These are phyloP conservation scores for Phytopythium litorale DNA, from an alignment of 352 stramenopile genomes.

Conservation along the genomic window DNA sequence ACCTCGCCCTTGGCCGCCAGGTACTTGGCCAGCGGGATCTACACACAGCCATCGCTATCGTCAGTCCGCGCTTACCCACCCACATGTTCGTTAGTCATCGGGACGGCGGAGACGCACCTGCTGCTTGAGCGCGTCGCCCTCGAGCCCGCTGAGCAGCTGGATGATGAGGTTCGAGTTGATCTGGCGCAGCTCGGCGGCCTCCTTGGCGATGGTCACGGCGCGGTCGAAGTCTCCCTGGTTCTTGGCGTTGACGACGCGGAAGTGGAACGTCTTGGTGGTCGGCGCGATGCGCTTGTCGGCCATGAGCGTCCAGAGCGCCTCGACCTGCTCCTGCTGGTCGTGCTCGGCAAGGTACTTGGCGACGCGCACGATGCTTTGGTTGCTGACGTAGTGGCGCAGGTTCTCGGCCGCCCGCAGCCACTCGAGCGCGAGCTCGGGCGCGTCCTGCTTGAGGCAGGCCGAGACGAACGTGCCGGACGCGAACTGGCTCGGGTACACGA, in stretches of 20 bases:
- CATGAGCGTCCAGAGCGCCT: conserved; percentile 61
- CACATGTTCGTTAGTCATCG: neutral
- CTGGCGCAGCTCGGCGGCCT: conserved; percentile 54
- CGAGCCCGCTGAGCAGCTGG: conserved; percentile 52
- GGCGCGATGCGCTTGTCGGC: conserved; percentile 34
- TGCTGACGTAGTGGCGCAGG: conserved; percentile 72
- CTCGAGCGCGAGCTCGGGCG: conserved; percentile 59
- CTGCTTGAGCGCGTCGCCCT: conserved; percentile 55
- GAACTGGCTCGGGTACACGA: conserved; percentile 64
- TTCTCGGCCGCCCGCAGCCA: conserved; percentile 70
- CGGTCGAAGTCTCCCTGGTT: conserved; percentile 50
- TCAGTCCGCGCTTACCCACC: neutral
- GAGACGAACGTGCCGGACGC: conserved; percentile 62
- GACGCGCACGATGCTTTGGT: conserved; percentile 72
- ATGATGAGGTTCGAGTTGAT: conserved; percentile 83
- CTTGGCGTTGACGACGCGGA: conserved; percentile 69
- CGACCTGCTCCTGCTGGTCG: conserved; percentile 48
- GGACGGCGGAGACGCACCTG: conserved; percentile 24
- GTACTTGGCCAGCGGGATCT: conserved; percentile 75
- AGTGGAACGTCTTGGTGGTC: conserved; percentile 73
- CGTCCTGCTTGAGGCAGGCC: conserved; percentile 55
- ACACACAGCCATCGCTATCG: conserved; percentile 8
- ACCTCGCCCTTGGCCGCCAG: conserved; percentile 80
- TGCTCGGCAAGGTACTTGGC: conserved; percentile 57
- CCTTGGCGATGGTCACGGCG: conserved; percentile 59